Evolutionary conservation across 495 filamentous ascomycete species (phyloP), one percentile per base, ranked within the genome.

Genomic region (Darksidea phi): DNA sequence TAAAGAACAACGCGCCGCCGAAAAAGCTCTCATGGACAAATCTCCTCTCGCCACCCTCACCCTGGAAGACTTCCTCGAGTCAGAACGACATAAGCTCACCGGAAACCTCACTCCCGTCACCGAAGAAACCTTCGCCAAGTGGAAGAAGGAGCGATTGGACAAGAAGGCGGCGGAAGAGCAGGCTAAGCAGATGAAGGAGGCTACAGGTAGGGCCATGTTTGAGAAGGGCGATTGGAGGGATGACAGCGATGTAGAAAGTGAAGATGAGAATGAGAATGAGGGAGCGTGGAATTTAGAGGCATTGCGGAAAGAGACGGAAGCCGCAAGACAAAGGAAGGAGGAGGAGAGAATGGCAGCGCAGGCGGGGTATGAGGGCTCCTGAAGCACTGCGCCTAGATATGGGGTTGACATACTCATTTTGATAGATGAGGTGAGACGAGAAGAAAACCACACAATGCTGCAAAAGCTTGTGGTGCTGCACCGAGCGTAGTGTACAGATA

Each of bases 21-120:
- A 99, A 78, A 97, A 97, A 76, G 94, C 94, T n/a, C 72, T 96
- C 55, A 82, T 95, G 84, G 95, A 97, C 74, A 97, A 97, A 75
- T 94, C 89, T 11, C 92, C 95, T 46, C 79, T 97, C 48, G 90
- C 91, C 71, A 97, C 92, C 17, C 79, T 99, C 48, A 99, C 94
- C 1, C 79, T 99, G 46, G 94, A 99, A 77, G 94, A 99, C 74
- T 99, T 94, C 80, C 77, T 99, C 38, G 94, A 99, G 75, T 89
- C 86, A 12, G 91, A 97, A 77, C 82, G 94, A 63, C 91, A 95
- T 72, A 96, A 96, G 71, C 82, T 99, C 48, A 91, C 86, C 0
- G 94, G 94, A 45, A 89, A 78, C 0, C 78, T 96, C 54, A 99
- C 94, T 21, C 95, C 95, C 18, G 94, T 99, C 54, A 99, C 85